These are phyloP conservation scores for Neurospora sp. DNA, from an alignment of 495 filamentous ascomycete species.

Conservation along the genomic window DNA sequence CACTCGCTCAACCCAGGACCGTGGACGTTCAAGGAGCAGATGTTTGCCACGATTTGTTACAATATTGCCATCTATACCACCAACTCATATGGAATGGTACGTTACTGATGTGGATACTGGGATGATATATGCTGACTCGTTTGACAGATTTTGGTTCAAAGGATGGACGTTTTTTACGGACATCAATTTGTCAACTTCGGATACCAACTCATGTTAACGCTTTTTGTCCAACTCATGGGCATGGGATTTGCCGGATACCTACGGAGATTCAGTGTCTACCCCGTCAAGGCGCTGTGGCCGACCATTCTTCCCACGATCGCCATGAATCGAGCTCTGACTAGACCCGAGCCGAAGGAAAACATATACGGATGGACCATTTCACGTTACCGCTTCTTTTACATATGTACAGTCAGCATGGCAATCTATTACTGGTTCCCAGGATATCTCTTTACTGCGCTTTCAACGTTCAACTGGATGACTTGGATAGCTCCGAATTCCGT, in stretches of 20 bases:
- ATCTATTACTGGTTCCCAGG: slow-evolving; percentile 30
- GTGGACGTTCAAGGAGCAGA: slow-evolving; percentile 37
- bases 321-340: slow-evolving; percentile 22
- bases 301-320: slow-evolving; percentile 21
- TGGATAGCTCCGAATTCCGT: slow-evolving; percentile 29
- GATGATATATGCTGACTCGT: neutral
- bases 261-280: slow-evolving; percentile 39
- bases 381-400: slow-evolving; percentile 29
- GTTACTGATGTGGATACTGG: neutral
- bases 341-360: slow-evolving; percentile 14
- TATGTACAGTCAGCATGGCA: slow-evolving; percentile 19
- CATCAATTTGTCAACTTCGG: slow-evolving; percentile 17
- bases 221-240: slow-evolving; percentile 33
- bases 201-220: slow-evolving; percentile 29
- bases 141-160: slow-evolving; percentile 18
- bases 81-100: slow-evolving; percentile 22
- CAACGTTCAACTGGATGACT: slow-evolving; percentile 32
- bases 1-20: slow-evolving; percentile 32
- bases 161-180: slow-evolving; percentile 16
- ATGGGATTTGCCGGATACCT: slow-evolving; percentile 38
- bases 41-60: slow-evolving; percentile 27
- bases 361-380: slow-evolving; percentile 30
- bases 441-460: slow-evolving; percentile 26
- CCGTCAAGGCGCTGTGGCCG: slow-evolving; percentile 22
- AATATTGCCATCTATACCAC: slow-evolving; percentile 26